phyloP scores from a whole-genome alignment of 2,329 filamentous ascomycete species.

The Colletotrichum tamarilloi region DNA sequence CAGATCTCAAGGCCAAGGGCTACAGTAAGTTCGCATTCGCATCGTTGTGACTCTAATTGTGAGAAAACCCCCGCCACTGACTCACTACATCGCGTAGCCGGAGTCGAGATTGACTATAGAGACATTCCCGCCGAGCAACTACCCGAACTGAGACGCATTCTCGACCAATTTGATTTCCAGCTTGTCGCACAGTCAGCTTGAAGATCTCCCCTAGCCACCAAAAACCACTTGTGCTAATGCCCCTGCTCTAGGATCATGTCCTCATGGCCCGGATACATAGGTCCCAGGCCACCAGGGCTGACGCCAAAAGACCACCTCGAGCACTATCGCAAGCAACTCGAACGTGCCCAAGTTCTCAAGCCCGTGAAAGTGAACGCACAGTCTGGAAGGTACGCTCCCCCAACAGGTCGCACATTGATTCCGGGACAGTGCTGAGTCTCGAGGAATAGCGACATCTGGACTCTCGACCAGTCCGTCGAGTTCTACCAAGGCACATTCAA shows the following conservation, averaged over 20 bases:
- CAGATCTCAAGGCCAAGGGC: slow-evolving; percentile 30
- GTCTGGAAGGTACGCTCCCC: slow-evolving; percentile 31
- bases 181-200: slow-evolving; percentile 6
- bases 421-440: not conserved
- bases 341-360: slow-evolving; percentile 23
- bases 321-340: slow-evolving; percentile 29
- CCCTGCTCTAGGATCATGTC: slow-evolving; percentile 15
- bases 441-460: slow-evolving; percentile 44
- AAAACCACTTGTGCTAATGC: not conserved
- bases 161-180: slow-evolving; percentile 7
- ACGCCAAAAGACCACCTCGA: slow-evolving; percentile 28
- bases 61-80: no score
- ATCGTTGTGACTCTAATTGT: not conserved
- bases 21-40: slow-evolving; percentile 18
- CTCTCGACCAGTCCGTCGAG: slow-evolving; percentile 44
- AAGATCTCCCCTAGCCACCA: not conserved
- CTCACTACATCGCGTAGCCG: no score
- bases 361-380: slow-evolving; percentile 34
- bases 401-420: not conserved
- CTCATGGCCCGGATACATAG: slow-evolving; percentile 26
- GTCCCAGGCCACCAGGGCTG: slow-evolving; percentile 14
- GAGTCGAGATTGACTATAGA: slow-evolving; percentile 20
- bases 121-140: not conserved
- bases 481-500: slow-evolving; percentile 46
- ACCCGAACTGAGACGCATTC: not conserved